Percentiles rank a stretch among this genome's conserved stretches.
Conservation (phyloP, 169 alveolate genomes). For the Pseudocohnilembus persalinus region DNA sequence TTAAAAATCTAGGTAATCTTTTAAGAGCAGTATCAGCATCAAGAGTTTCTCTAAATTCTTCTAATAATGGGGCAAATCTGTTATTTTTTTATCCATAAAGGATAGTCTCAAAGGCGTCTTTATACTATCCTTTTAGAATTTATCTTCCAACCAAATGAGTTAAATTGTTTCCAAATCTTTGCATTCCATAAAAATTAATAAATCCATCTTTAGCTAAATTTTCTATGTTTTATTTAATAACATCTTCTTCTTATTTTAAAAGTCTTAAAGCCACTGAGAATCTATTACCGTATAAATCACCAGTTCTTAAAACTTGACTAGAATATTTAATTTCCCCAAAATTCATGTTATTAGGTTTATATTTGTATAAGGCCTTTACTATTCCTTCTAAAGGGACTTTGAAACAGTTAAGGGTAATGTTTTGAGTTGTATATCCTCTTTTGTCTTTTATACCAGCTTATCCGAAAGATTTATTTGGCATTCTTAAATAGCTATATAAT, state of each 20-base stretch:
- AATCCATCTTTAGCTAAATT: constrained; percentile 71
- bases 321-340: constrained; percentile 60
- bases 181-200: constrained; percentile 84
- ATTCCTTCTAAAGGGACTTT: constrained; percentile 43
- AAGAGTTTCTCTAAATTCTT: constrained; percentile 34
- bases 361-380: constrained; percentile 11
- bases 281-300: constrained; percentile 79
- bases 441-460: constrained; percentile 84
- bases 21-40: constrained; percentile 46
- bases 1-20: constrained; percentile 49
- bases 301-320: constrained; percentile 66
- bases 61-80: constrained; percentile 30
- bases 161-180: constrained; percentile 78
- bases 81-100: neutral
- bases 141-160: constrained; percentile 33
- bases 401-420: constrained; percentile 56
- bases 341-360: constrained; percentile 25
- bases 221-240: constrained; percentile 60
- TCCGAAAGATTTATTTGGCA: constrained; percentile 36
- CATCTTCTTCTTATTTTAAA: constrained; percentile 49
- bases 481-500: constrained; percentile 38
- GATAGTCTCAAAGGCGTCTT: constrained; percentile 10
- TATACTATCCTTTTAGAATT: constrained; percentile 38
- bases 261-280: constrained; percentile 78
- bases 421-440: constrained; percentile 82